Conservation (phyloP, 805 yeast species). For the Metschnikowia similis region DNA sequence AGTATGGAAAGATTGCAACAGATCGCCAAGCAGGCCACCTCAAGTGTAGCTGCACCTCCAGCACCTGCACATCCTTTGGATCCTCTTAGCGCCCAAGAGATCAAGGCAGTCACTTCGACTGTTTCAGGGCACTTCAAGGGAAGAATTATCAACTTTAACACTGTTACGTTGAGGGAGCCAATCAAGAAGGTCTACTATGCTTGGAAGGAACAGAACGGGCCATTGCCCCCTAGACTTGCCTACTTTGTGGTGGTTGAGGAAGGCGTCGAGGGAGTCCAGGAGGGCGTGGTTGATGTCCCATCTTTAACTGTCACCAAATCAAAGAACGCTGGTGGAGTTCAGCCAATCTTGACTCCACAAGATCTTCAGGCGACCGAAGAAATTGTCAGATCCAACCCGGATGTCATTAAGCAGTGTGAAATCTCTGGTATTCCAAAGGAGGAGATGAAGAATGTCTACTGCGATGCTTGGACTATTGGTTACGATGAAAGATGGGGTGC, state of each 20-base stretch:
- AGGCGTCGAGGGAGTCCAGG: constrained; percentile 60
- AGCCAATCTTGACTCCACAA: constrained; percentile 70
- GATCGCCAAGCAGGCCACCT: constrained; percentile 58
- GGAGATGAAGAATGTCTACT: constrained; percentile 58
- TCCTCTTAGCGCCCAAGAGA: constrained; percentile 63
- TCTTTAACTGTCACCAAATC: constrained; percentile 44
- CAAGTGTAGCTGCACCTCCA: constrained; percentile 50
- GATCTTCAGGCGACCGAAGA: constrained; percentile 62
- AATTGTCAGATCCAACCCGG: constrained; percentile 64
- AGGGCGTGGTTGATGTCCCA: constrained; percentile 62
- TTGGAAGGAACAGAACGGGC: constrained; percentile 61
- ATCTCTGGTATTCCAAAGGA: constrained; percentile 61
- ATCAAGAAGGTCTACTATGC: constrained; percentile 55
- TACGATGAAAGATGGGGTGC: constrained; percentile 78
- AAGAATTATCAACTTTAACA: constrained; percentile 52
- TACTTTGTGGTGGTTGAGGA: constrained; percentile 58
- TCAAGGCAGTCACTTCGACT: constrained; percentile 51
- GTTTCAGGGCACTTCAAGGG: constrained; percentile 48
- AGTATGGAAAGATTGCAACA: constrained; percentile 63
- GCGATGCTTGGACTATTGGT: constrained; percentile 70
- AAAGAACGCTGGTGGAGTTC: constrained; percentile 54
- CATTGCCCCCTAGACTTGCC: constrained; percentile 66
- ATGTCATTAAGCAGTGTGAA: constrained; percentile 68
- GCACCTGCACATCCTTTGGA: constrained; percentile 65
- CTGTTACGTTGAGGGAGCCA: constrained; percentile 70